Conservation (phyloP, 192 early-diverging fungal species). For the Coemansia sp. region DNA sequence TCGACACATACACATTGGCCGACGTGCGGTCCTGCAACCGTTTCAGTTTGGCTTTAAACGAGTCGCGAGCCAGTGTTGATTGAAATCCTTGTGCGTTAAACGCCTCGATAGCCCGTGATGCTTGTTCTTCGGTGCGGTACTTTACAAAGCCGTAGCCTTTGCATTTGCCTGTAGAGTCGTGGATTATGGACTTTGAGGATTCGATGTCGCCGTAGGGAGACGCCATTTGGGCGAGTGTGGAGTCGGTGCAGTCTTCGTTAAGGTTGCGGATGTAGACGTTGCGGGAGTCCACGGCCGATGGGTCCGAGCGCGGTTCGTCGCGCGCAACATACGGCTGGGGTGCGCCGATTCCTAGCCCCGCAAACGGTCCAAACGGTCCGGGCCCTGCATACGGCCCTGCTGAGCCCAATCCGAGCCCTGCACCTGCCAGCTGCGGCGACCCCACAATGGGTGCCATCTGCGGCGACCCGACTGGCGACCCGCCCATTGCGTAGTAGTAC, state of each 20-base stretch:
- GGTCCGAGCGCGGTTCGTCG: not conserved
- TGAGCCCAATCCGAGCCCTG: not conserved
- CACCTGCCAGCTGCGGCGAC: conserved; percentile 23
- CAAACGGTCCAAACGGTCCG: not conserved
- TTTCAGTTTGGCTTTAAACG: conserved; percentile 68
- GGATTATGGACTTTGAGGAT: conserved; percentile 82
- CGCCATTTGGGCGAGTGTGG: conserved; percentile 63
- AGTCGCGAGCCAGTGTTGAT: conserved; percentile 77
- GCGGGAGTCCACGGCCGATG: conserved; percentile 29
- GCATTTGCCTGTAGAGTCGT: conserved; percentile 75
- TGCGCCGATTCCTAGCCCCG: too few species aligned
- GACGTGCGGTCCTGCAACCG: conserved; percentile 72
- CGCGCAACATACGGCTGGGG: not conserved
- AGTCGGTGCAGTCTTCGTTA: conserved; percentile 67
- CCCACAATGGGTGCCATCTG: conserved; percentile 12
- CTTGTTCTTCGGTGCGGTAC: conserved; percentile 71
- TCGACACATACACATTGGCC: conserved; percentile 84
- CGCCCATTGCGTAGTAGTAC: conserved; percentile 28
- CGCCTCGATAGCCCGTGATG: conserved; percentile 66
- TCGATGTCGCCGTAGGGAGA: conserved; percentile 67
- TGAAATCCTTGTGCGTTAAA: conserved; percentile 65
- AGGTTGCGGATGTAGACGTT: conserved; percentile 85
- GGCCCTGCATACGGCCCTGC: not conserved
- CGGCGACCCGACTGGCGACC: conserved; percentile 13
- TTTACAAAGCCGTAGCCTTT: conserved; percentile 90